Evolutionary conservation across 441 rosid species (phyloP), one percentile per base, ranked within the genome.

Genomic region (Euphorbia celastroides): DNA sequence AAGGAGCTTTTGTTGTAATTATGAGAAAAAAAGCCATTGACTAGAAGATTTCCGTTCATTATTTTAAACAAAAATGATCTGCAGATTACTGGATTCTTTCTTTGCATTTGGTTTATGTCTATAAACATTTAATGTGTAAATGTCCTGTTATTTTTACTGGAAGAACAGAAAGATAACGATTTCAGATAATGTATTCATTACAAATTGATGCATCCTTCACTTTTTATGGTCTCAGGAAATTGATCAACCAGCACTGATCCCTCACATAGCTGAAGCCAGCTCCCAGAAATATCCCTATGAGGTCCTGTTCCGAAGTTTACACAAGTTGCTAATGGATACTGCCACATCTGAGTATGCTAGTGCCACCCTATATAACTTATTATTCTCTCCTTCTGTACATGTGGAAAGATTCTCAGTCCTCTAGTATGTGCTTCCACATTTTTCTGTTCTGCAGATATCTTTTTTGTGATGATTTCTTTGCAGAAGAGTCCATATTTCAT

Each of bases 251-350:
- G 93, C 98, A 72, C 70, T 95, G 82, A 95, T 95, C 82, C 99
- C 98, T 9, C 99, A 95, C 79, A 95, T 95, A 78, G 97, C 98
- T 64, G 98, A 95, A 86, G 99, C 99, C 54, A 92, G 88, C 85
- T 80, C 92, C 68, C 81, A 79, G 75, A 95, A 92, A 79, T 92
- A 92, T 82, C 98, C 98, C 27, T 88, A 95, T 57, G 99, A 95
- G 84, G 97, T 92, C 74, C 96, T 95, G 74, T 95, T 95, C 79
- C 82, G 98, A 85, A 92, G 98, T 74, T 79, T 87, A 78, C 99
- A 95, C 79, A 95, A 90, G 81, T 86, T 95, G 74, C 93, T 95
- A 61, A 86, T 95, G 93, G 99, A 95, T 78, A 95, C 99, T 70
- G 99, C 99, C 65, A 92, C 99, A 77, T 95, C 99, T 28, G 99